Conservation (phyloP, 2,329 filamentous ascomycete species). For the Gaeumannomyces sp. region DNA sequence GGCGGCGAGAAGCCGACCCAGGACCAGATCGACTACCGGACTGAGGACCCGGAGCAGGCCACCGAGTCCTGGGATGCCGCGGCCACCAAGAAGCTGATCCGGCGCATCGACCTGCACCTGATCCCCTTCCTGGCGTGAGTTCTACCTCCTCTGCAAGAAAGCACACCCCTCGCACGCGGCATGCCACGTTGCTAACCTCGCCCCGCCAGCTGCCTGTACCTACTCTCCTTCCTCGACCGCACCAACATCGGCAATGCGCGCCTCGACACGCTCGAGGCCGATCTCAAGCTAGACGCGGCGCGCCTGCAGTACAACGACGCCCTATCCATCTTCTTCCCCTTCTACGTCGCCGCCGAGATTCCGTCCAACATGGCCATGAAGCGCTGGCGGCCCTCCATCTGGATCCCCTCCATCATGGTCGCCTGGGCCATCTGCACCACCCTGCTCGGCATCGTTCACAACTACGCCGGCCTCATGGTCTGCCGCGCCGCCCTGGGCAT, state of each 20-base stretch:
- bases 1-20: constrained; percentile 7
- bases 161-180: too few relatives aligned
- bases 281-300: constrained; percentile 43
- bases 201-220: constrained; percentile 32
- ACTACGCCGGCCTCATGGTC: constrained; percentile 39
- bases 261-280: constrained; percentile 50
- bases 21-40: constrained; percentile 6
- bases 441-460: constrained; percentile 46
- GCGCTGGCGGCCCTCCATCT: constrained; percentile 63
- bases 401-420: constrained; percentile 72
- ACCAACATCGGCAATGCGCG: constrained; percentile 50
- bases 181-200: neutral
- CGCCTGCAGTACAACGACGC: constrained; percentile 65
- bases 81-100: constrained; percentile 9
- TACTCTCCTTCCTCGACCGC: constrained; percentile 63
- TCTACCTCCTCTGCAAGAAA: neutral
- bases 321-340: constrained; percentile 71
- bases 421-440: constrained; percentile 46
- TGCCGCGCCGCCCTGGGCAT: constrained; percentile 56
- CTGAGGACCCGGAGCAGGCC: constrained; percentile 2
- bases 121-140: constrained; percentile 8
- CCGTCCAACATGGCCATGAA: constrained; percentile 76
- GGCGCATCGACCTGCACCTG: constrained; percentile 11
- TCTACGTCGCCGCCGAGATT: constrained; percentile 63
- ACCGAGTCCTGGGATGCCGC: constrained; percentile 1